Evolutionary conservation across 1,139 yeast genomes (phyloP), one percentile per base, ranked within the genome.

Genomic region (Meyerozyma sp.): DNA sequence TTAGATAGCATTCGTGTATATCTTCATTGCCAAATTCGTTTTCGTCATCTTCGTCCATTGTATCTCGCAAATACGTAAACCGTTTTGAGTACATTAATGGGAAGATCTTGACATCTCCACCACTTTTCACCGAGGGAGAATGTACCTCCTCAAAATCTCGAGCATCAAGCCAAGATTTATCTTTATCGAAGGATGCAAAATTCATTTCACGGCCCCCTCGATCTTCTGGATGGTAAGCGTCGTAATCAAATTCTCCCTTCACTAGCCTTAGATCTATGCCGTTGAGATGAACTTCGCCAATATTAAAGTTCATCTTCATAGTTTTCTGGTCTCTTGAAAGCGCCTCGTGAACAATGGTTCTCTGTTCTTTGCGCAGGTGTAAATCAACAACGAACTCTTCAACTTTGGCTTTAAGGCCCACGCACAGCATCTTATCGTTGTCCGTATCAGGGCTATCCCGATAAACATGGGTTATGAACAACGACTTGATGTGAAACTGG

Each of bases 241-340:
- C 59, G 39, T 64, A 66, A 25, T 58, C 53, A 46, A 71, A 70
- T 7, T 50, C 46, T 0, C 72, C 66, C 32, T 59, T 52, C 9
- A 71, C 53, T 1, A 65, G 62, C 41, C 79, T 58, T 47, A 73
- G 55, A 49, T 73, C 79, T 34, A 73, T 71, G 5, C 66, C 68
- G 4, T 63, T 52, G 30, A 73, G 56, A 40, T 65, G 68, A 5
- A 71, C 68, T 47, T 73, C 76, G 2, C 75, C 78, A 20, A 70
- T 47, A 51, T 72, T 66, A 53, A 73, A 70, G 43, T 61, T 63
- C 79, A 73, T 73, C 50, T 71, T 73, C 63, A 63, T 61, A 4
- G 66, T 59, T 41, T 62, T 61, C 41, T 61, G 59, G 39, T 61
- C 61, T 27, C 59, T 53, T 0, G 67, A 55, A 20, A 63, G 49